These are phyloP conservation scores for Colletotrichum sp. DNA, from an alignment of 2,329 filamentous ascomycete genomes.

Conservation along the genomic window DNA sequence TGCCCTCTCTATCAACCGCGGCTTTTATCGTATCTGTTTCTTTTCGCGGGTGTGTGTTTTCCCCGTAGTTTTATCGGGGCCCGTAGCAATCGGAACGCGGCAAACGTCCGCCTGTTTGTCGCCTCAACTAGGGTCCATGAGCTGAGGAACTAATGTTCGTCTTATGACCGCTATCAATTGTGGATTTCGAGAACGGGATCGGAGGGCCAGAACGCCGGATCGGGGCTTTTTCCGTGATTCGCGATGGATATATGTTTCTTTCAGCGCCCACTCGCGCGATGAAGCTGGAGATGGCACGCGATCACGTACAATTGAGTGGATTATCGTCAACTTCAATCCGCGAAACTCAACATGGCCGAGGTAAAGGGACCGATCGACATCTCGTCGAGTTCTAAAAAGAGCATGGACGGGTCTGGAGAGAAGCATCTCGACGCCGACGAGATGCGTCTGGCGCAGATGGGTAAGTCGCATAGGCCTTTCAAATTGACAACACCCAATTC, in stretches of 20 bases:
- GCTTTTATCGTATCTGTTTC: background rate
- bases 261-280: background rate
- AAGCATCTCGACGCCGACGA: conserved; percentile 37
- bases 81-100: background rate
- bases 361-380: background rate
- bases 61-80: background rate
- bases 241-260: conserved; percentile 9
- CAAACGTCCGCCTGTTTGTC: background rate
- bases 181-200: background rate
- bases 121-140: background rate
- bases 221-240: background rate
- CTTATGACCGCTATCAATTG: conserved; percentile 18
- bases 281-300: background rate
- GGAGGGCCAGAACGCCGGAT: background rate
- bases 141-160: background rate
- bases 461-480: conserved; percentile 23
- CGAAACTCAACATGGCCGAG: background rate
- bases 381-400: conserved; percentile 8
- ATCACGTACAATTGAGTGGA: background rate
- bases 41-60: background rate
- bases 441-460: conserved; percentile 47
- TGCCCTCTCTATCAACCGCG: background rate
- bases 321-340: background rate
- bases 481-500: background rate
- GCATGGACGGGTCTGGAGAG: conserved; percentile 7